Evolutionary conservation across 2,329 filamentous ascomycete genomes (phyloP), one percentile per base, ranked within the genome.

Genomic region (Fusarium siculi): DNA sequence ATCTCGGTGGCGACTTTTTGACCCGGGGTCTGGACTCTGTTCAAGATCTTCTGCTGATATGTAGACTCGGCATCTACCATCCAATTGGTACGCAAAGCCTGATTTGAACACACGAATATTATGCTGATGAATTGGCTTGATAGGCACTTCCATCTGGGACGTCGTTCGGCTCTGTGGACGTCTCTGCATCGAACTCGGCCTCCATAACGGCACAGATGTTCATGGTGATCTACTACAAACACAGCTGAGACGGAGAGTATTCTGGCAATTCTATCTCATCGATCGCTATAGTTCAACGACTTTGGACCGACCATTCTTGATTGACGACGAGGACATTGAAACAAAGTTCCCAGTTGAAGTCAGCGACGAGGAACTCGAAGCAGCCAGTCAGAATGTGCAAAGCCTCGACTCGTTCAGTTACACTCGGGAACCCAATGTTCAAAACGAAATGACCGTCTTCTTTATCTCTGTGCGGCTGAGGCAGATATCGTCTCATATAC

Each of bases 401-500:
- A 49, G 32, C 14, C 43, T 60, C 1, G 66, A 60, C 7, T 63
- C 54, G 0, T 36, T 53, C 4, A 25, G 21, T 2, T 43, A 28
- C 4, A 53, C 37, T 9, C 67, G 12, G 2, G 62, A 46, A 3
- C 42, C 62, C 11, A 10, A 56, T 4, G 8, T 49, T 0, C 43
- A 49, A 6, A 74, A 68, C 2, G 68, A 73, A 42, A 60, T 74
- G 53, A 66, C 70, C 0, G 76, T 85, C 0, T 84, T 85, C 53
- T 77, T 85, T 7, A 75, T 80, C 7, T 82, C 78, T 32, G 76
- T 86, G 4, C 73, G 79, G 16, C 73, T 86, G 7, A 77, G 85
- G 5, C 78, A 79, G 42, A 82, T 86, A 9, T 83, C 83, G 0
- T 86, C 84, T 1, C 76, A 75, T 4, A 83, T 84, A 4, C 80